Evolutionary conservation across 805 yeast species (phyloP), one percentile per base, ranked within the genome.

Genomic region (Saturnispora galanensis): DNA sequence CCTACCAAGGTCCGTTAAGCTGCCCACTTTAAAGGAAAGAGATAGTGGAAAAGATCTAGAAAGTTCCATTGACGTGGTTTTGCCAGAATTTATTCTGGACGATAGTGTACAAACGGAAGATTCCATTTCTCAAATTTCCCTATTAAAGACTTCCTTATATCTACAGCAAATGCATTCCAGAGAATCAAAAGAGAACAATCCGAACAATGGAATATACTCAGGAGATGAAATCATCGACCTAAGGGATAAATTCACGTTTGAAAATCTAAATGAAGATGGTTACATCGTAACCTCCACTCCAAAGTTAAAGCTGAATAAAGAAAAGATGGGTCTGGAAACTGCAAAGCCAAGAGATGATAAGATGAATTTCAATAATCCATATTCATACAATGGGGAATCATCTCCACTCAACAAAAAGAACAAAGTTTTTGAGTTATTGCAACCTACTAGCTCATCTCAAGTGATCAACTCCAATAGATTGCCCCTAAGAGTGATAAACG

Each of bases 81-180:
- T 13, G 15, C n/a, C 31, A 9, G 39, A 37, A 28, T 37, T 28
- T 15, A 37, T 28, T 8, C n/a, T 7, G 18, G 15, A 37, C 9
- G 12, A 35, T 13, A 18, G 7, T 6, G 12, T 15, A 18, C 12
- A 35, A 15, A 8, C 11, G 13, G 29, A 18, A 4, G 11, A 13
- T 15, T 35, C 41, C 30, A 26, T 30, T 10, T 30, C 41, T 4
- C 29, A 30, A 18, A 35, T 18, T 6, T 35, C 45, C 15, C 28
- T 31, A n/a, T 30, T 35, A 12, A 36, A 36, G 28, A 42, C 45
- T 12, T 42, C 39, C 3, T 35, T 35, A 21, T 42, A 35, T 31
- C 13, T 35, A 3, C 36, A 35, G 15, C 45, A 42, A 30, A 35
- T 42, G 39, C 10, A 30, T 16, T 18, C 40, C 10, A 30, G 18